phyloP scores from a whole-genome alignment of 169 alveolate species.

The Plasmodium fragile region DNA sequence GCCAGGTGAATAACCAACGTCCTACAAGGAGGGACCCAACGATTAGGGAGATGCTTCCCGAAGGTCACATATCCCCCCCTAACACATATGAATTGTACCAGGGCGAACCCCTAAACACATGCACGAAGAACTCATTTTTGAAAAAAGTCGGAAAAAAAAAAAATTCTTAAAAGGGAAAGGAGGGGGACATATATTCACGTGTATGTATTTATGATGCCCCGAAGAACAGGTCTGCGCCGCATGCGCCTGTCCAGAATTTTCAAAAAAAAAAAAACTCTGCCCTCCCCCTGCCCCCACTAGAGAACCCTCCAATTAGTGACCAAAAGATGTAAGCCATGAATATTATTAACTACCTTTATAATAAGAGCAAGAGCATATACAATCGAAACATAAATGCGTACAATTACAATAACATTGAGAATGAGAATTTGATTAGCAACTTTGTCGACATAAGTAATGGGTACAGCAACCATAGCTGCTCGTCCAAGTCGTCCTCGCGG shows the following conservation, averaged over 20 bases:
- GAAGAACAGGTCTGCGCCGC: neutral
- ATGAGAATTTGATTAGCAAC: slow-evolving; percentile 67
- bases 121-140: neutral
- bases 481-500: slow-evolving; percentile 27
- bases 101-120: neutral
- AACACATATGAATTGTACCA: neutral
- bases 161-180: neutral
- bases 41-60: neutral
- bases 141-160: neutral
- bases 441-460: slow-evolving; percentile 27
- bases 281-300: neutral
- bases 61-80: neutral
- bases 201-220: neutral
- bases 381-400: slow-evolving; percentile 34
- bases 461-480: slow-evolving; percentile 17
- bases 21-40: neutral
- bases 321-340: slow-evolving; percentile 67
- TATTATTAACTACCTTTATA: slow-evolving; percentile 67
- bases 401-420: slow-evolving; percentile 64
- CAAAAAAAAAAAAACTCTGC: too few species aligned
- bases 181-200: neutral
- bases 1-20: neutral
- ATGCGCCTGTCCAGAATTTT: neutral
- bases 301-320: neutral
- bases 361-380: slow-evolving; percentile 70